phyloP scores from a whole-genome alignment of 345 rosid genomes.

The Bruguiera gymnorhiza region DNA sequence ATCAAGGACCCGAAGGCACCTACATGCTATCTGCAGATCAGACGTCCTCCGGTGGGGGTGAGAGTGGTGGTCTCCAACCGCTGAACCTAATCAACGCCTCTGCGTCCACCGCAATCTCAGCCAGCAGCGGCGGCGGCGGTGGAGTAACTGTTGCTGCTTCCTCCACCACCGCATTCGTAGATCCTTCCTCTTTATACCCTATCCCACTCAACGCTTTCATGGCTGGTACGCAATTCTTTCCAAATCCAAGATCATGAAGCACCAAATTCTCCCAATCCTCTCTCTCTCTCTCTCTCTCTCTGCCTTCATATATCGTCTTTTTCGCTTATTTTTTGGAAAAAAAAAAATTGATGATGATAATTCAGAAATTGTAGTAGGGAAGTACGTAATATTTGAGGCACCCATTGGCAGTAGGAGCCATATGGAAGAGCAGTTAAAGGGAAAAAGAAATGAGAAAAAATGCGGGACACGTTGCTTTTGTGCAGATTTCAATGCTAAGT shows the following conservation, averaged over 20 bases:
- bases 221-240: conserved; percentile 76
- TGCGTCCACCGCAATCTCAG: conserved; percentile 9
- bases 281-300: conserved; percentile 15
- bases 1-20: conserved; percentile 69
- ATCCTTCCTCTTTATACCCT: conserved; percentile 53
- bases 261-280: background rate
- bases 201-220: conserved; percentile 51
- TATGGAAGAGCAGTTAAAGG: background rate
- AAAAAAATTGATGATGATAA: conserved; percentile 13
- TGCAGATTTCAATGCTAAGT: conserved; percentile 22
- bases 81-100: conserved; percentile 30
- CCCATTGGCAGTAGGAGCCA: conserved; percentile 27
- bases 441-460: background rate
- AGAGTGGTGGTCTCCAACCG: conserved; percentile 24
- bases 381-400: conserved; percentile 21
- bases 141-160: conserved; percentile 23
- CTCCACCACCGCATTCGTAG: conserved; percentile 31
- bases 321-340: conserved; percentile 2
- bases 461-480: conserved; percentile 18
- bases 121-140: conserved; percentile 26
- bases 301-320: conserved; percentile 1
- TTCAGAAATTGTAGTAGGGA: conserved; percentile 11
- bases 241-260: conserved; percentile 44
- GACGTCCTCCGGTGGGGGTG: conserved; percentile 58
- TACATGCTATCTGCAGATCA: conserved; percentile 38